A percentile compares a stretch with the other conserved stretches of the same genome.
Evolutionary conservation across 108 stramenopile genomes (phyloP).

Genomic region (Fragilariopsis cylindrus): DNA sequence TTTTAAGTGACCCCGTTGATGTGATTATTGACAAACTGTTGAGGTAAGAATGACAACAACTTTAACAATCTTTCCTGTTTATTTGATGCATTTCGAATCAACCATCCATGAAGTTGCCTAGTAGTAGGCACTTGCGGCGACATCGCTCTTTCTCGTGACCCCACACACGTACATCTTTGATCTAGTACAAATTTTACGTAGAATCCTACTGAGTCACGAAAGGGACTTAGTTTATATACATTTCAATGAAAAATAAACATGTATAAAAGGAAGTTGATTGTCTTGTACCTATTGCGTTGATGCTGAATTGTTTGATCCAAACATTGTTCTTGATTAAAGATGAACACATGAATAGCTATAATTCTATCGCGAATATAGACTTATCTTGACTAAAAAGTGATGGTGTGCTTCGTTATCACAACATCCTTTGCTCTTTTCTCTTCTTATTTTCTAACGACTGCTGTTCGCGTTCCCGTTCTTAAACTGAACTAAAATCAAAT

Average conservation of each 20-base stretch:
- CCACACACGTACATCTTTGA: not conserved
- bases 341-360: not conserved
- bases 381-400: not conserved
- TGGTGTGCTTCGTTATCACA: not conserved
- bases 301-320: not conserved
- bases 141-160: not conserved
- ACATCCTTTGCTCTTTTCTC: not conserved
- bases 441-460: not conserved
- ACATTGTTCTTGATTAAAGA: not conserved
- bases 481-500: not conserved
- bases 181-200: not conserved
- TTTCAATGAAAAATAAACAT: too few species aligned
- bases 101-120: not conserved
- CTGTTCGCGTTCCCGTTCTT: too few species aligned
- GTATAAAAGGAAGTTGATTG: not conserved
- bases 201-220: slow-evolving; percentile 16
- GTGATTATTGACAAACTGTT: slow-evolving; percentile 90
- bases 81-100: not conserved
- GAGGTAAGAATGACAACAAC: slow-evolving; percentile 38
- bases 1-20: slow-evolving; percentile 85
- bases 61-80: not conserved
- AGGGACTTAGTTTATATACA: slow-evolving; percentile 1
- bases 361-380: too few species aligned
- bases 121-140: not conserved
- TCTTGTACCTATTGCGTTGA: not conserved